Conservation (phyloP, 2,329 filamentous ascomycete species). For the Cladosporium sp. region DNA sequence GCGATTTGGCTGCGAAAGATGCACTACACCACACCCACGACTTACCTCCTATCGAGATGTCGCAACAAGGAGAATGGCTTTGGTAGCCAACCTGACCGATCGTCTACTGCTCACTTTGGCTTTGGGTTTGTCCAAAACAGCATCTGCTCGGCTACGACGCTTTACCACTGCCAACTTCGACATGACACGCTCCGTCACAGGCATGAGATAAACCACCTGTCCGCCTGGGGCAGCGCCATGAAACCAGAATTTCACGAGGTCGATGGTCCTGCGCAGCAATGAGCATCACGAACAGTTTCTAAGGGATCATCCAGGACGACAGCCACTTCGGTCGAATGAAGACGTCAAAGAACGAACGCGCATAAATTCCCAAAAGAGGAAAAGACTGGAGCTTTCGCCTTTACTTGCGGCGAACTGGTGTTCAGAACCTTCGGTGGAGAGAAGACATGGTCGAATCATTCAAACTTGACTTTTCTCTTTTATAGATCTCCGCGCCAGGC, state of each 20-base stretch:
- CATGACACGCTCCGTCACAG: not conserved
- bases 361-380: accelerated
- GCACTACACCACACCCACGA: not conserved
- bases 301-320: not conserved
- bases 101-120: too few relatives aligned
- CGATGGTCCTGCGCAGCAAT: not conserved
- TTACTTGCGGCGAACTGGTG: not conserved
- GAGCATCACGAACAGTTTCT: not conserved
- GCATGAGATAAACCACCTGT: not conserved
- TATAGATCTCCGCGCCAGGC: not conserved
- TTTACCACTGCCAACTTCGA: not conserved
- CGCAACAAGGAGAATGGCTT: not conserved
- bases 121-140: not conserved
- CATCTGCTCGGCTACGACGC: not conserved
- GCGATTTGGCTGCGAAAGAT: too few relatives aligned
- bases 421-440: not conserved
- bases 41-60: accelerated
- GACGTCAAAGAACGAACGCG: too few relatives aligned
- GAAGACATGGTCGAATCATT: not conserved
- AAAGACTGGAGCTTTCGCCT: not conserved
- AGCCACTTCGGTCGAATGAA: not conserved
- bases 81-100: not conserved
- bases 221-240: not conserved
- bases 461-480: not conserved
- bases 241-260: not conserved